Conservation (phyloP, 2,329 filamentous ascomycete genomes). For the Didymella pinodella region DNA sequence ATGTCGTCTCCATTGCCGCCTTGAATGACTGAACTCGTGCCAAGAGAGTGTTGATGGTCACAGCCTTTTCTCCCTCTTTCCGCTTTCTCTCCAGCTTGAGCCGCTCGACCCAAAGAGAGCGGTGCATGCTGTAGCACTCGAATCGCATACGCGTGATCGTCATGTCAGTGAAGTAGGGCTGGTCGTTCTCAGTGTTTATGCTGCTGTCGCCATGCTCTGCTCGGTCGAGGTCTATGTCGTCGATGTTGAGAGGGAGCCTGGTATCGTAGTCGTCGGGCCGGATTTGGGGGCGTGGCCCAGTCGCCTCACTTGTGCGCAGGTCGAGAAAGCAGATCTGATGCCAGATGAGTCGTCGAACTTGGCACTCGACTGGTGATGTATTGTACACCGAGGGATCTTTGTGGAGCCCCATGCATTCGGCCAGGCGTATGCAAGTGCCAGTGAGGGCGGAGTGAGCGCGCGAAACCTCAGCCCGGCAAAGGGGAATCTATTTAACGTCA, state of each 20-base stretch:
- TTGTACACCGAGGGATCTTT: conserved; percentile 73
- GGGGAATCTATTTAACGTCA: conserved; percentile 63
- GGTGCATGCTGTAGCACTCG: conserved; percentile 76
- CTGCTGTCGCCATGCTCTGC: conserved; percentile 36
- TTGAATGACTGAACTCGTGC: conserved; percentile 74
- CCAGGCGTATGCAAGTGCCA: conserved; percentile 75
- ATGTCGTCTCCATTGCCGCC: conserved; percentile 69
- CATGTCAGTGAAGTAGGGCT: conserved; percentile 70
- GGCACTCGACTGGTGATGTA: conserved; percentile 71
- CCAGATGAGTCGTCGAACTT: conserved; percentile 76
- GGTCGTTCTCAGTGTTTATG: conserved; percentile 56
- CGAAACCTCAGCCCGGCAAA: conserved; percentile 76
- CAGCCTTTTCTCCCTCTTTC: conserved; percentile 33
- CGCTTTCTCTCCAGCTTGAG: conserved; percentile 64
- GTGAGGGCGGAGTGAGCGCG: conserved; percentile 76
- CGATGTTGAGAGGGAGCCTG: conserved; percentile 73
- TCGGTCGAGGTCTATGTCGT: conserved; percentile 68
- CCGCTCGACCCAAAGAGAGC: conserved; percentile 73
- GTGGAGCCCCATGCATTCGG: conserved; percentile 80
- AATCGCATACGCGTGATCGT: conserved; percentile 74
- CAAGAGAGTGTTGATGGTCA: conserved; percentile 66
- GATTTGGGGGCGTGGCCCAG: conserved; percentile 75
- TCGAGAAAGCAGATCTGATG: conserved; percentile 81
- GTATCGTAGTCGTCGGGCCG: conserved; percentile 79
- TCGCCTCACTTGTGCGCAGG: conserved; percentile 75